A percentile compares a stretch with the other conserved stretches of the same genome.
These are phyloP conservation scores for Fusarium floridanum DNA, from an alignment of 2,329 filamentous ascomycete genomes.

Conservation along the genomic window DNA sequence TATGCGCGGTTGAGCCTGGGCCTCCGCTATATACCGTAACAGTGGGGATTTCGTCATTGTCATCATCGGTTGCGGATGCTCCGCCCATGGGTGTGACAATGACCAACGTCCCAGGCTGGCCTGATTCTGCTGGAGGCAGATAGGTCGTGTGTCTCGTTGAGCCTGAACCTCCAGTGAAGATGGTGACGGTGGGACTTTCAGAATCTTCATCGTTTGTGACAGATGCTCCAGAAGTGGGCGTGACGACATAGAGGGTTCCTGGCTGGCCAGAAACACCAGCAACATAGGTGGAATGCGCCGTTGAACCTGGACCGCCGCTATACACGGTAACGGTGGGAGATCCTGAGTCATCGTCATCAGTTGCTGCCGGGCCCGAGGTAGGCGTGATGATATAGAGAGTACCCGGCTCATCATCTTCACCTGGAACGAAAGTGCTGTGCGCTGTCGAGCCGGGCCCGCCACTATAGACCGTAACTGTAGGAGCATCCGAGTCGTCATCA, in stretches of 20 bases:
- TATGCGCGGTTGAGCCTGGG: not conserved
- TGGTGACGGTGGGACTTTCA: not conserved
- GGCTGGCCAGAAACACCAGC: not conserved
- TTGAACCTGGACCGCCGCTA: not conserved
- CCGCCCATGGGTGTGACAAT: not conserved
- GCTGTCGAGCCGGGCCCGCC: not conserved
- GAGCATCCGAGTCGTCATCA: not conserved
- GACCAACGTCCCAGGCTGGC: not conserved
- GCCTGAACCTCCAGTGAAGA: conserved; percentile 20
- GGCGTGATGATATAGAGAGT: not conserved
- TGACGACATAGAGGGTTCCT: not conserved
- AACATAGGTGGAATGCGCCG: not conserved
- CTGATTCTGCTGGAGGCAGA: not conserved
- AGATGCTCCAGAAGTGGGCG: not conserved
- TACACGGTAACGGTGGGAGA: not conserved
- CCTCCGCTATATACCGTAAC: conserved; percentile 1
- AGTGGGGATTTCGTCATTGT: not conserved
- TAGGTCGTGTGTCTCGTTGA: not conserved
- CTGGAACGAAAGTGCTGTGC: not conserved
- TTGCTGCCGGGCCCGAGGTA: not conserved
- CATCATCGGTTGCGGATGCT: not conserved
- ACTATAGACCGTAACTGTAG: not conserved
- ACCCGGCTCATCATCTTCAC: not conserved
- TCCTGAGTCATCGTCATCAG: not conserved
- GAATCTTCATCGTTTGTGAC: not conserved